Evolutionary conservation across 176 grass and related monocot genomes (phyloP).

Genomic region (Carex scoparia): DNA sequence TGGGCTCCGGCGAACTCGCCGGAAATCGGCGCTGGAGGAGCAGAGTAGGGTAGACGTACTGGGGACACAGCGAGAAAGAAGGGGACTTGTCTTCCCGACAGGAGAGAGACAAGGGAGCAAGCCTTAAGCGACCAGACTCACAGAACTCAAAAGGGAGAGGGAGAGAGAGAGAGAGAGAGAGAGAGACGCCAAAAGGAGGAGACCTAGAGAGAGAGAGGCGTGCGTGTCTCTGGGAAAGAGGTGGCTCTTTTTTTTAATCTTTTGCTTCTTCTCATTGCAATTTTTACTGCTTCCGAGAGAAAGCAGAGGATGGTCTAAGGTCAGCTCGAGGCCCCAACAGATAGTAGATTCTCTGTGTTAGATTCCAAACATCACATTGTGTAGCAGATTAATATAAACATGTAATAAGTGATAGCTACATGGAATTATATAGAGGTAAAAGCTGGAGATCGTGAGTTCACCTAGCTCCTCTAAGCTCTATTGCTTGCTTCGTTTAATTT

Average conservation of each 20-base stretch:
- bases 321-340: not conserved
- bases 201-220: constrained; percentile 28
- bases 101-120: constrained; percentile 32
- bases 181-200: constrained; percentile 16
- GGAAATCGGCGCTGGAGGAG: not conserved
- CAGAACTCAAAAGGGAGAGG: not conserved
- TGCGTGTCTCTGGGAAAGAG: constrained; percentile 20
- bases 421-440: not conserved
- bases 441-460: not conserved
- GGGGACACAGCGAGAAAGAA: constrained; percentile 12
- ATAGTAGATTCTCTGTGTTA: not conserved
- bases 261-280: constrained; percentile 6
- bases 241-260: constrained; percentile 22
- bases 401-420: not conserved
- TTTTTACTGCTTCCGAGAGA: constrained; percentile 16
- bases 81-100: constrained; percentile 26
- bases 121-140: constrained; percentile 7
- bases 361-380: too few relatives aligned
- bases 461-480: not conserved
- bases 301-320: not conserved
- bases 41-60: not conserved
- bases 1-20: constrained; percentile 4
- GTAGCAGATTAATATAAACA: not conserved
- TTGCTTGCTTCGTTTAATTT: not conserved
- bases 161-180: not conserved